These are phyloP conservation scores for Inosperma sp. DNA, from an alignment of 768 basidiomycete species.

Conservation along the genomic window DNA sequence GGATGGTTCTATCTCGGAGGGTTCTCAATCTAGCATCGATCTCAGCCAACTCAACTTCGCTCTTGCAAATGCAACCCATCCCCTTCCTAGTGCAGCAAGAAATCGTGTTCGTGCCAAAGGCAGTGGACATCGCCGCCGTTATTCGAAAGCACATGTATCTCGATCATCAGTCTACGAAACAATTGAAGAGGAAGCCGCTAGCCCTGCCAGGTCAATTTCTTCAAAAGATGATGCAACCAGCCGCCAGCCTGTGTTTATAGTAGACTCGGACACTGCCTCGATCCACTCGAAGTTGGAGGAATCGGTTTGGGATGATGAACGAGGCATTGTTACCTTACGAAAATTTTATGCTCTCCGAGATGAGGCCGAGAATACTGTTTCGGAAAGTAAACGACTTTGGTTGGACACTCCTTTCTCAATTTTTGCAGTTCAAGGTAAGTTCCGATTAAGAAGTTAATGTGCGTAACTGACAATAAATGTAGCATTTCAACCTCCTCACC, in stretches of 20 bases:
- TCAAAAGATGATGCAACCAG: constrained; percentile 30
- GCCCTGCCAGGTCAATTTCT: constrained; percentile 25
- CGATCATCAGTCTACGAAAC: no score
- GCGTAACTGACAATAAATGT: no score
- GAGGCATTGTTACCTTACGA: constrained; percentile 56
- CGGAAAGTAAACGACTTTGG: constrained; percentile 64
- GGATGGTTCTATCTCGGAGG: constrained; percentile 64
- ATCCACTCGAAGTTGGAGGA: constrained; percentile 38
- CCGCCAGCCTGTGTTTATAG: constrained; percentile 46
- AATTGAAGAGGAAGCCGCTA: constrained; percentile 61
- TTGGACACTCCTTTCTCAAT: constrained; percentile 66
- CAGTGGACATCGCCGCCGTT: constrained; percentile 65
- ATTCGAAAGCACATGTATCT: constrained; percentile 58
- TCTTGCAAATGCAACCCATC: constrained; percentile 52
- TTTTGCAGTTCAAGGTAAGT: constrained; percentile 68
- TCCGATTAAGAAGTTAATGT: no score
- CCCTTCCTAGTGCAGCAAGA: constrained; percentile 40
- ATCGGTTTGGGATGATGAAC: constrained; percentile 66
- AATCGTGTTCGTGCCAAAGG: constrained; percentile 50
- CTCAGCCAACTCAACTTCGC: constrained; percentile 53
- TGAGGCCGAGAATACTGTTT: constrained; percentile 61
- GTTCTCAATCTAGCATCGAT: constrained; percentile 77
- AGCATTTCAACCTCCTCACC: constrained; percentile 70
- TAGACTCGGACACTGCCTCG: constrained; percentile 52
- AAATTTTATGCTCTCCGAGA: constrained; percentile 65